Base-by-base conservation (phyloP, 169 alveolate genomes). In the Neospora caninum region DNA sequence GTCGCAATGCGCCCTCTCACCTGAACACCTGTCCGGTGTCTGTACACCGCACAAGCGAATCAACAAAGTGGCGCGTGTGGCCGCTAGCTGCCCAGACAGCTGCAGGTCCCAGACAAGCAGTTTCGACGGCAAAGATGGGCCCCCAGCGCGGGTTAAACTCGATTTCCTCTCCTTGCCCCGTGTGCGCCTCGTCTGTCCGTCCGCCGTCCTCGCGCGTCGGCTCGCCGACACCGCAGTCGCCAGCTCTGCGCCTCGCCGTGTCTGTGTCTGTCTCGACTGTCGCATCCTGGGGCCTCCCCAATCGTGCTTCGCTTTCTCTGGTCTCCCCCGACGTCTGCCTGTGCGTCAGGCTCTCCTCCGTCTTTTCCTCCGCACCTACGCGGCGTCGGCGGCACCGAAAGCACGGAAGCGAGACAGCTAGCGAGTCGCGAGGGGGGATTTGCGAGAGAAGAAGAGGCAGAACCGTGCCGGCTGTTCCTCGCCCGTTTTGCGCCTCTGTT, bases 41-140 rank as follows among this genome's bases (percentile, higher is more conserved):
- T 49, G 45, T 86, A 45, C 91, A 86, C 45, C 29, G 45, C 41
- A 86, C 91, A n/a, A 45, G 49, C 7, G 25, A 34, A 31, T 86
- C 91, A 29, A 31, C 41, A 78, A 86, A 86, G 10, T 34, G 78
- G 22, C 38, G 42, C 45, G 34, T 13, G 78, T 86, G 91, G 0
- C 91, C 91, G 43, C 91, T 86, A n/a, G 22, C 69, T 18, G 41
- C 34, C 91, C 91, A 86, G 53, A 86, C 31, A 9, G 91, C 80
- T 39, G 78, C 38, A 18, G 91, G 91, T 6, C 91, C 91, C 25
- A 86, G 78, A 16, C 64, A 41, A 13, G 91, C 91, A 42, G 91
- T 86, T 45, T 86, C 91, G n/a, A 86, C 91, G 41, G 36, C 38
- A 43, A 45, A 86, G 39, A 86, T 49, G 9, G 43, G 69, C 1